phyloP scores from a whole-genome alignment of 73 alveolate genomes.

The Chromera velia region DNA sequence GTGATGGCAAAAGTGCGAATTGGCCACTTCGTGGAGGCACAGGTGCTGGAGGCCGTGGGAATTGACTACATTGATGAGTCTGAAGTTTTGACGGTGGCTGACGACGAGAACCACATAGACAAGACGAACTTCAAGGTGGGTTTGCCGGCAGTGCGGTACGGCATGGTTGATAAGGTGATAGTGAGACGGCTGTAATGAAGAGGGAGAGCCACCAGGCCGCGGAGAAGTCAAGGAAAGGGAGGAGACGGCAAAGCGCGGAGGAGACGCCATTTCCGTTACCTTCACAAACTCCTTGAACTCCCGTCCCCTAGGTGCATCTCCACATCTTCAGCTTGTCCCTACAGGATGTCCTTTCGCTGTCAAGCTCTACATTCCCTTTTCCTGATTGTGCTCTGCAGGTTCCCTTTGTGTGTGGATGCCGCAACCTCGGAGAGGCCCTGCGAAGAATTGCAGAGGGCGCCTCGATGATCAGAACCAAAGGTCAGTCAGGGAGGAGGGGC shows the following conservation, averaged over 20 bases:
- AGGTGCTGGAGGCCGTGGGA: slow-evolving; percentile 29
- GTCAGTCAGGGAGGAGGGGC: slow-evolving; percentile 21
- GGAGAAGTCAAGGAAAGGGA: too few relatives aligned
- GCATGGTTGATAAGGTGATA: too few relatives aligned
- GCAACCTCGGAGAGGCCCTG: slow-evolving; percentile 47
- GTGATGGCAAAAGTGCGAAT: slow-evolving; percentile 41
- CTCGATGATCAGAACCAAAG: slow-evolving; percentile 47
- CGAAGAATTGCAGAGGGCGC: slow-evolving; percentile 46
- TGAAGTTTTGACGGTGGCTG: slow-evolving; percentile 44
- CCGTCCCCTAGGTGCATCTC: too few relatives aligned
- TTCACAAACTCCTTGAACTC: too few relatives aligned
- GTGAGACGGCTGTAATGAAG: not conserved
- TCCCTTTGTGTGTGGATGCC: slow-evolving; percentile 51
- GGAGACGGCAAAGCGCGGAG: too few relatives aligned
- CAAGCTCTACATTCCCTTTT: not conserved
- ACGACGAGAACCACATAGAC: slow-evolving; percentile 41
- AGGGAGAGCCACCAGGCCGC: too few relatives aligned
- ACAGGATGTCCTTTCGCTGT: too few relatives aligned
- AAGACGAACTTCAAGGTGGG: slow-evolving; percentile 37
- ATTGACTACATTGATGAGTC: slow-evolving; percentile 46
- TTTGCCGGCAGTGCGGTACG: too few relatives aligned
- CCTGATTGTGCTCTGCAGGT: slow-evolving; percentile 4
- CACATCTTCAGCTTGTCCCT: too few relatives aligned
- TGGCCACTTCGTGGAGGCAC: slow-evolving; percentile 42
- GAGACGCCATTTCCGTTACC: too few relatives aligned